phyloP scores from a whole-genome alignment of 208 protist species.

The Strigomonas galati region DNA sequence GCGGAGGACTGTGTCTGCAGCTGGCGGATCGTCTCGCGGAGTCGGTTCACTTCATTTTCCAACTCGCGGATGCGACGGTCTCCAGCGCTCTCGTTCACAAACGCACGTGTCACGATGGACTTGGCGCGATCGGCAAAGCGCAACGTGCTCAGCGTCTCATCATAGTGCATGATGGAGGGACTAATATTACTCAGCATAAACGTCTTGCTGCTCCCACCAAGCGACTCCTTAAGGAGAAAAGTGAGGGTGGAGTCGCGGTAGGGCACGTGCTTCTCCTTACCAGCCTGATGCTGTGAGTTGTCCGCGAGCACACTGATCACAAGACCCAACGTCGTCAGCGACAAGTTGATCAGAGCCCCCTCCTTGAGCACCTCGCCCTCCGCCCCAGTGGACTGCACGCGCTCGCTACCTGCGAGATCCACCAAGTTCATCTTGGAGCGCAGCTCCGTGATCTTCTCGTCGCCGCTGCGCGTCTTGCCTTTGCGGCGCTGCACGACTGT shows the following conservation, averaged over 20 bases:
- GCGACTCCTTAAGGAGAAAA: slow-evolving; percentile 84
- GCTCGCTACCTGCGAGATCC: slow-evolving; percentile 93
- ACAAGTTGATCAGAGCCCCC: slow-evolving; percentile 88
- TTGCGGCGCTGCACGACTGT: slow-evolving; percentile 53
- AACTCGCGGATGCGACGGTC: slow-evolving; percentile 87
- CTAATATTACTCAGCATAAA: slow-evolving; percentile 91
- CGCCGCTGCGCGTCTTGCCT: slow-evolving; percentile 22
- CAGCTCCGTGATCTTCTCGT: slow-evolving; percentile 39
- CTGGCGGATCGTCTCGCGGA: slow-evolving; percentile 61
- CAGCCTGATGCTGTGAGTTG: slow-evolving; percentile 18
- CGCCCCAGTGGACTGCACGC: slow-evolving; percentile 75
- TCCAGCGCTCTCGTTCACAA: slow-evolving; percentile 83
- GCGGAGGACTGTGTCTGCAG: slow-evolving; percentile 15
- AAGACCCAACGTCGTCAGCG: slow-evolving; percentile 83
- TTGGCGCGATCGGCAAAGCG: slow-evolving; percentile 92
- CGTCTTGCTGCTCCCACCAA: slow-evolving; percentile 92
- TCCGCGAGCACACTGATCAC: slow-evolving; percentile 91
- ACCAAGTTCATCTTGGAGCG: slow-evolving; percentile 87
- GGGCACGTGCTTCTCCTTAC: slow-evolving; percentile 44
- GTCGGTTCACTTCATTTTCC: slow-evolving; percentile 65
- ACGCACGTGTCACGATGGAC: slow-evolving; percentile 81
- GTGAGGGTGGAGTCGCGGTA: slow-evolving; percentile 89
- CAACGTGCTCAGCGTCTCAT: slow-evolving; percentile 90
- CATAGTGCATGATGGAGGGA: slow-evolving; percentile 64
- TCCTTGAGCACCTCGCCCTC: slow-evolving; percentile 77